Evolutionary conservation across 139 green algal species (phyloP).

Genomic region (Coccomyxa sp.): DNA sequence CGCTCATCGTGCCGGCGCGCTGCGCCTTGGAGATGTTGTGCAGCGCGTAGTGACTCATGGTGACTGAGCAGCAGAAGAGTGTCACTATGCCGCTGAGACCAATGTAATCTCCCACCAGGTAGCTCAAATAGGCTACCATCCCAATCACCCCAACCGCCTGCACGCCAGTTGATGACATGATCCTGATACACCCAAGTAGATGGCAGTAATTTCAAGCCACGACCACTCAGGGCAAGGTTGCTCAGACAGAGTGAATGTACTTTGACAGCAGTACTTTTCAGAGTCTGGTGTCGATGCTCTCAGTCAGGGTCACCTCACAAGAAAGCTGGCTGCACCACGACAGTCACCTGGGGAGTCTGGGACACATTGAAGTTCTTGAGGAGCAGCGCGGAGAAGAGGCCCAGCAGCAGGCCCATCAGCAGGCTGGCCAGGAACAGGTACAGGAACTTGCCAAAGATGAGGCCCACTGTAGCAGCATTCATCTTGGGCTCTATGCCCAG

Average conservation of each 20-base stretch:
- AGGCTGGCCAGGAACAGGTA: constrained; percentile 37
- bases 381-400: constrained; percentile 27
- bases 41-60: constrained; percentile 73
- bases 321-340: too few relatives aligned
- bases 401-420: constrained; percentile 26
- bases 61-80: constrained; percentile 76
- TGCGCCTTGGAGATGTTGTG: constrained; percentile 42
- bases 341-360: constrained; percentile 16
- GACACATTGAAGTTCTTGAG: constrained; percentile 27
- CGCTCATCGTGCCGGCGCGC: constrained; percentile 23
- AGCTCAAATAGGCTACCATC: constrained; percentile 67
- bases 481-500: constrained; percentile 9
- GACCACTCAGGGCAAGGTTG: too few relatives aligned
- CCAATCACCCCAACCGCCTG: constrained; percentile 34
- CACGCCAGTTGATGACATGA: neutral
- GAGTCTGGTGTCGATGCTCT: too few relatives aligned
- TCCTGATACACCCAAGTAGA: neutral
- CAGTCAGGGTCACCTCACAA: too few relatives aligned
- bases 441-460: constrained; percentile 34
- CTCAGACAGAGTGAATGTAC: too few relatives aligned
- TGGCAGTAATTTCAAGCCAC: neutral
- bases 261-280: too few relatives aligned
- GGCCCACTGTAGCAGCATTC: neutral
- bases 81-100: constrained; percentile 81
- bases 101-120: constrained; percentile 72